phyloP scores from a whole-genome alignment of 768 basidiomycete species.

The Mycena alexandri region DNA sequence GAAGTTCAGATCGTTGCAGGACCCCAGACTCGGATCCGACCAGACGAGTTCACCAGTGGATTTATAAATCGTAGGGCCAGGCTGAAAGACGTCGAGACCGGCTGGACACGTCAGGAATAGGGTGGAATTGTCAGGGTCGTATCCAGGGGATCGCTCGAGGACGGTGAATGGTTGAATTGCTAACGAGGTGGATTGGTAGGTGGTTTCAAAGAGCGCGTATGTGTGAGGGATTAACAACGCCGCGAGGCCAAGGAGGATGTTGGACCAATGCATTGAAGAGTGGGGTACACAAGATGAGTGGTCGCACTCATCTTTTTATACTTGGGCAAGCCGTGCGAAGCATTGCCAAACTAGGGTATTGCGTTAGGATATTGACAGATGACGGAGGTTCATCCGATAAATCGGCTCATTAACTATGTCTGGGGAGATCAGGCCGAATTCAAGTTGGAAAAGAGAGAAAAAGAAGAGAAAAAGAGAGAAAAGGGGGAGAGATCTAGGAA shows the following conservation, averaged over 20 bases:
- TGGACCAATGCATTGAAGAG: too few relatives aligned
- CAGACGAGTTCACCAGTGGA: slow-evolving; percentile 29
- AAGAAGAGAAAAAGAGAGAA: too few relatives aligned
- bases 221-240: not conserved
- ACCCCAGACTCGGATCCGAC: slow-evolving; percentile 14
- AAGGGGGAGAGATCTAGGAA: too few relatives aligned
- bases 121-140: slow-evolving; percentile 25
- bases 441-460: too few relatives aligned
- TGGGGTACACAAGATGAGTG: too few relatives aligned
- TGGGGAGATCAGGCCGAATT: too few relatives aligned
- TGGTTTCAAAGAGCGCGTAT: slow-evolving; percentile 12
- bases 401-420: too few relatives aligned
- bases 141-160: slow-evolving; percentile 1
- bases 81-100: slow-evolving; percentile 3
- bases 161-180: slow-evolving; percentile 26
- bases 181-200: slow-evolving; percentile 19
- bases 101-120: slow-evolving; percentile 20
- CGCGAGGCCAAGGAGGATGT: not conserved
- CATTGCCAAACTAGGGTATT: too few relatives aligned
- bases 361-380: too few relatives aligned
- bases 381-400: too few relatives aligned
- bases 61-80: slow-evolving; percentile 16
- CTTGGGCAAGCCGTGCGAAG: too few relatives aligned
- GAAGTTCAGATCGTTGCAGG: slow-evolving; percentile 17
- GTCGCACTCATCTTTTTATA: too few relatives aligned